phyloP scores from a whole-genome alignment of 805 yeast genomes.

The Candida ipomoeae region DNA sequence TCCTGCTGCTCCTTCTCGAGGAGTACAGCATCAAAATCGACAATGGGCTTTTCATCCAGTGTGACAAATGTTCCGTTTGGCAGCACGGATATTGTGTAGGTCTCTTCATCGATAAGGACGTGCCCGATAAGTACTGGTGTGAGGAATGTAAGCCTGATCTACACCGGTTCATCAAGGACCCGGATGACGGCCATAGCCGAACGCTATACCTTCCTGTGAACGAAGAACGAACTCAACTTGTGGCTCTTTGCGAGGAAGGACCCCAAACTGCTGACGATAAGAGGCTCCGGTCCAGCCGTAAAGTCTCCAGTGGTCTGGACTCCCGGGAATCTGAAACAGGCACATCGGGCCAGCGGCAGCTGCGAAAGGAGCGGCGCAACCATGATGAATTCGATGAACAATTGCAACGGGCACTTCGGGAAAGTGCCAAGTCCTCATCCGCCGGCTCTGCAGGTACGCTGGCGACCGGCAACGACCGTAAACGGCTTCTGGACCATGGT shows the following conservation, averaged over 20 bases:
- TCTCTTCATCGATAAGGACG: constrained; percentile 62
- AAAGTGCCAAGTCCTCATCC: constrained; percentile 48
- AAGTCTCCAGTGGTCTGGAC: constrained; percentile 7
- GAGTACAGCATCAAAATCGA: constrained; percentile 41
- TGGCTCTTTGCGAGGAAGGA: constrained; percentile 1
- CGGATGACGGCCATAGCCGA: constrained; percentile 20
- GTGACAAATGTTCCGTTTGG: constrained; percentile 93
- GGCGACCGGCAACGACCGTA: constrained; percentile 16
- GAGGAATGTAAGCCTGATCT: constrained; percentile 84
- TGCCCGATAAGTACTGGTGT: constrained; percentile 95
- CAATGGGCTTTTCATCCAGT: constrained; percentile 70
- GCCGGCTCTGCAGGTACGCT: constrained; percentile 18
- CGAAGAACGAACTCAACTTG: constrained; percentile 35
- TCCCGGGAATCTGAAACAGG: constrained; percentile 10
- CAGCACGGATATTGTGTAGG: constrained; percentile 98
- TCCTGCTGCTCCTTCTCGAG: constrained; percentile 23
- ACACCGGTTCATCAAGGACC: constrained; percentile 49
- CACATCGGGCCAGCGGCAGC: constrained; percentile 17
- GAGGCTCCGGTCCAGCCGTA: constrained; percentile 3
- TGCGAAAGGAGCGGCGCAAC: constrained; percentile 32
- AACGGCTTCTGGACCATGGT: constrained; percentile 9
- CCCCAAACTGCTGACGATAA: background rate
- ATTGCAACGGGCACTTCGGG: constrained; percentile 49
- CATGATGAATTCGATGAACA: constrained; percentile 39
- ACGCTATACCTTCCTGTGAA: constrained; percentile 41